Conservation (phyloP, 129 eudicot genomes). For the Lactuca sativa region DNA sequence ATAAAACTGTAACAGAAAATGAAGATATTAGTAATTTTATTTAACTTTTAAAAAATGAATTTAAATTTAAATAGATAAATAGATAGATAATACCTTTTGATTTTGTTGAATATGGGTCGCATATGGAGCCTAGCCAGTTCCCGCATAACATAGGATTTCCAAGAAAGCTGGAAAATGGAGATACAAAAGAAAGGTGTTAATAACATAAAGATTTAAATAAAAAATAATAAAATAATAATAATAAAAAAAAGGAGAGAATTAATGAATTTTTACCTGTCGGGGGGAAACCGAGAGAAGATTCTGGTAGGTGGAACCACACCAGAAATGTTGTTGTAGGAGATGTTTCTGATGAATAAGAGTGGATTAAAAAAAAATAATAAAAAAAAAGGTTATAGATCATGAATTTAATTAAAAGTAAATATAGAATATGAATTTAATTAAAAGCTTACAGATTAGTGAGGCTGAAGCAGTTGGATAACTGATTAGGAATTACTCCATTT, state of each 20-base stretch:
- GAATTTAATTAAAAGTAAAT: conserved; percentile 7
- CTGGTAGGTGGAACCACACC: conserved; percentile 59
- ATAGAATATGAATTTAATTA: not conserved
- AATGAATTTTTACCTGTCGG: conserved; percentile 52
- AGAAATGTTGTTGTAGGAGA: conserved; percentile 77
- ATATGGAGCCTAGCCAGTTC: conserved; percentile 80
- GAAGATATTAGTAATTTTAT: not conserved
- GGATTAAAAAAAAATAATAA: not conserved
- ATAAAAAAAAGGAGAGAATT: not conserved
- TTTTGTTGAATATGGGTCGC: conserved; percentile 58
- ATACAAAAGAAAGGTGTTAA: too few species aligned
- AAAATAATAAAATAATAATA: not conserved
- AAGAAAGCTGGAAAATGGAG: conserved; percentile 45
- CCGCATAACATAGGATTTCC: conserved; percentile 85
- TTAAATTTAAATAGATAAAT: not conserved
- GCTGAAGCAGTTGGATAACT: conserved; percentile 72
- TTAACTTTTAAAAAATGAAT: not conserved
- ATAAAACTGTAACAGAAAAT: conserved; percentile 41
- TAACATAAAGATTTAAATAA: not conserved
- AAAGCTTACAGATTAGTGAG: conserved; percentile 60
- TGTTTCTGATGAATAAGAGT: conserved; percentile 42
- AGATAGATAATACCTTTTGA: conserved; percentile 43
- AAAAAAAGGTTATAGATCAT: too few species aligned
- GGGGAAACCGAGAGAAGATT: conserved; percentile 68
- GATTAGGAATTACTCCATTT: conserved; percentile 64